These are phyloP conservation scores for Retiboletus flavoniger DNA, from an alignment of 1,284 basidiomycete species.

Conservation along the genomic window DNA sequence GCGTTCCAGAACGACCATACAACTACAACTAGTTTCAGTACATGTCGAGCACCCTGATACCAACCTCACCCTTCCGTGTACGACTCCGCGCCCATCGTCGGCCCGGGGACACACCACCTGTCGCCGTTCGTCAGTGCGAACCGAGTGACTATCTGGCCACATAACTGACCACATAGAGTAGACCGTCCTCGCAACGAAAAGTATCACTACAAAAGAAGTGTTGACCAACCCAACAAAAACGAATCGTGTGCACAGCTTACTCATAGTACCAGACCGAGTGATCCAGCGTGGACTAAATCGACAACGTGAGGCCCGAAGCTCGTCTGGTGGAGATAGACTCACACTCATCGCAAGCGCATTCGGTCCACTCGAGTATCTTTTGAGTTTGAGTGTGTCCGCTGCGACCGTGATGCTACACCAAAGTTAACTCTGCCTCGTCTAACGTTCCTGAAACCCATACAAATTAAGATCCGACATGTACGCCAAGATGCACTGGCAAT, in stretches of 20 bases:
- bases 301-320: conserved; percentile 1
- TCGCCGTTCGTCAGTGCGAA: conserved; percentile 7
- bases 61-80: conserved; percentile 66
- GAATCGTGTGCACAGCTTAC: conserved; percentile 39
- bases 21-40: conserved; percentile 45
- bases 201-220: conserved; percentile 48
- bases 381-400: conserved; percentile 64
- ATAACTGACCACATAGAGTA: conserved; percentile 71
- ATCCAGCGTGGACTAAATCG: conserved; percentile 71
- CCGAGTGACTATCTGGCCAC: not conserved
- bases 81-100: conserved; percentile 72
- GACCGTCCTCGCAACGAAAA: conserved; percentile 78
- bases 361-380: conserved; percentile 46
- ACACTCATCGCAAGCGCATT: conserved; percentile 70
- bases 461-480: conserved; percentile 86
- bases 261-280: conserved; percentile 85
- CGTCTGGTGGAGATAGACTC: conserved; percentile 28
- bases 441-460: conserved; percentile 41
- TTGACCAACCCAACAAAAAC: conserved; percentile 1
- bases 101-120: conserved; percentile 66
- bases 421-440: conserved; percentile 6
- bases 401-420: conserved; percentile 63
- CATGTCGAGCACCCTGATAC: conserved; percentile 2
- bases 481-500: conserved; percentile 72
- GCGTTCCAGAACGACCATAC: conserved; percentile 67